Base-by-base conservation (phyloP, 257 asterid genomes). In the Scutellaria galericulata region DNA sequence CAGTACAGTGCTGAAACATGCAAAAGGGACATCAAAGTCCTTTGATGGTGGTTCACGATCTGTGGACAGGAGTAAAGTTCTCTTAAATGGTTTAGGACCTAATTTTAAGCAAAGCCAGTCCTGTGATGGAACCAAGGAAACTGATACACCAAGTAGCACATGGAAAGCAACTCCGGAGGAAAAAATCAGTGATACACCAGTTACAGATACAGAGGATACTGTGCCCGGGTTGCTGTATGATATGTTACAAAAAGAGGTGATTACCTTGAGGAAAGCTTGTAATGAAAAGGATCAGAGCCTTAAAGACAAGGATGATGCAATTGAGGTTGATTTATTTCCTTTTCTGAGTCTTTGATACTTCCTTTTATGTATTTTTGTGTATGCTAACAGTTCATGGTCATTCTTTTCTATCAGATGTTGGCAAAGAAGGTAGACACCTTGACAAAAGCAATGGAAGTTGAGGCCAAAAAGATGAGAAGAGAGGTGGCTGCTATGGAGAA, bases 401-500 rank as follows among this genome's bases (percentile, higher is more conserved):
- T 56, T 62, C 62, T 27, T 27, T 57, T 31, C 71, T 47, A 59
- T 66, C 75, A 94, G 99, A 91, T 91, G 97, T 83, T 94, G 70
- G 96, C 99, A 57, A 94, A 83, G 89, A 94, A 91, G 87, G 99
- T 94, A 24, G 99, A 91, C 66, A 94, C 99, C 69, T 76, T 91
- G 86, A 85, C 99, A 45, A 91, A 89, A 75, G 99, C 99, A 44
- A 91, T 94, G 99, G 99, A 94, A 77, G 96, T 91, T 66, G 99
- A 94, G 80, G 99, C 99, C 64, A 94, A 89, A 76, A 94, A 91
- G 87, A 91, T 94, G 98, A 89, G 98, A 78, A 84, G 98, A 70
- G 98, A 94, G 78, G 98, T 94, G 46, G 93, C 98, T 81, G 95
- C 92, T n/a, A 91, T 94, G 97, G 99, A 94, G 90, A 91, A 94